Percentiles rank a stretch among this genome's conserved stretches.
phyloP scores from a whole-genome alignment of 176 grass and related monocot species.

The Eleusine indica region DNA sequence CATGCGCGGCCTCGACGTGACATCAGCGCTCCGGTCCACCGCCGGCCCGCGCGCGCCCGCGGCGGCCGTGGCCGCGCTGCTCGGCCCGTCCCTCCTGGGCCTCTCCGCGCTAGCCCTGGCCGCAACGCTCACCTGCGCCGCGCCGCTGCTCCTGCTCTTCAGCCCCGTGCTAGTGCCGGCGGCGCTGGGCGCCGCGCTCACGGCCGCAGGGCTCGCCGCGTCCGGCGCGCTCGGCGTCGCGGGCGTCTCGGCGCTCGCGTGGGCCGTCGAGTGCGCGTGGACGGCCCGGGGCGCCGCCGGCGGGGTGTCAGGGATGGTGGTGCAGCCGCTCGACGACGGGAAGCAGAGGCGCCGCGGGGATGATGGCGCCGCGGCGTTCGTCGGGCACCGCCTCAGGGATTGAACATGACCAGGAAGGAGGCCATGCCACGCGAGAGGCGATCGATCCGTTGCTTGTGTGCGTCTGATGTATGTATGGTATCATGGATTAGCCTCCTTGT shows the following conservation, averaged over 20 bases:
- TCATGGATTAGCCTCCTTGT: no score
- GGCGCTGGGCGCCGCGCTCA: constrained; percentile 34
- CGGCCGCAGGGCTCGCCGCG: constrained; percentile 35
- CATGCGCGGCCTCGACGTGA: constrained; percentile 23
- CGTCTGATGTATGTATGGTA: no score
- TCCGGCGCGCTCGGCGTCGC: constrained; percentile 43
- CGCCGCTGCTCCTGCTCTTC: constrained; percentile 52
- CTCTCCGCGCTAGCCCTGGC: constrained; percentile 36
- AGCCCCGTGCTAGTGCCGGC: constrained; percentile 56
- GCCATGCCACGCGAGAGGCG: no score
- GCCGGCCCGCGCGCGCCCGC: background rate
- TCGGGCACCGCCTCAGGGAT: constrained; percentile 7
- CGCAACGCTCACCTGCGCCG: constrained; percentile 31
- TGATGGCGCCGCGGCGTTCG: background rate
- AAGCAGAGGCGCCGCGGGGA: background rate
- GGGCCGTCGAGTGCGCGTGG: constrained; percentile 25
- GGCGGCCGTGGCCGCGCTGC: constrained; percentile 22
- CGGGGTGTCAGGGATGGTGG: constrained; percentile 27
- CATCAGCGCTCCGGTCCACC: background rate
- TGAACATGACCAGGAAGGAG: no score
- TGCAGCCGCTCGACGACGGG: constrained; percentile 38
- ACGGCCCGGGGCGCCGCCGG: background rate
- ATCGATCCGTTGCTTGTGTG: no score
- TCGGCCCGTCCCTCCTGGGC: constrained; percentile 48
- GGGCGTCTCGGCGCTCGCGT: constrained; percentile 46